phyloP scores from a whole-genome alignment of 2,329 filamentous ascomycete species.

The Penicillium sp. region DNA sequence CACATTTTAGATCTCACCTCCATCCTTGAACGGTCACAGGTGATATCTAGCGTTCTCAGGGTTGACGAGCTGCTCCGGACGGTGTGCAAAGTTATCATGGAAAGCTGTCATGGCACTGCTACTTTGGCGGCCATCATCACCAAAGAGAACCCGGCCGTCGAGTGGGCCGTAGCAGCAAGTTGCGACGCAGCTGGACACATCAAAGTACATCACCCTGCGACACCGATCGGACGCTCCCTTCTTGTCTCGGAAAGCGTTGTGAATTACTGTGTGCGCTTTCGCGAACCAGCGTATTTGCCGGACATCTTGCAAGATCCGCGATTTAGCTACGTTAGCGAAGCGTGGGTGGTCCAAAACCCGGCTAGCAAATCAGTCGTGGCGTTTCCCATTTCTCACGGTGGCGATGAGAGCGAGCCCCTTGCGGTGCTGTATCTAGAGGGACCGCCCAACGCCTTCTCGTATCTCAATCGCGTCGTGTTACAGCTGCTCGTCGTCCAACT shows the following conservation, averaged over 20 bases:
- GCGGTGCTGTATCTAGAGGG: conserved; percentile 3
- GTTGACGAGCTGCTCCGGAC: conserved; percentile 1
- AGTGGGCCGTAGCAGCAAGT: conserved; percentile 2
- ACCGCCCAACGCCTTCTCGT: conserved; percentile 1
- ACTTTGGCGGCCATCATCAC: conserved; percentile 5
- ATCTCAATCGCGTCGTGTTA: conserved; percentile 3
- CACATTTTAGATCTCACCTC: conserved; percentile 4
- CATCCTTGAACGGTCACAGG: conserved; percentile 5
- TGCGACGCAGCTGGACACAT: neutral
- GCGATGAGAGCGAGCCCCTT: neutral
- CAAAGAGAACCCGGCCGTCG: neutral
- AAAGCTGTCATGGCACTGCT: neutral
- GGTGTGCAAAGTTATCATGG: neutral
- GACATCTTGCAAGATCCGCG: conserved; percentile 2
- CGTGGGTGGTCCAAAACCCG: neutral
- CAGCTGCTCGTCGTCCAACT: conserved; percentile 7
- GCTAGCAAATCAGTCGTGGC: conserved; percentile 2
- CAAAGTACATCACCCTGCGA: neutral
- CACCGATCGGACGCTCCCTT: neutral
- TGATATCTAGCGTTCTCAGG: conserved; percentile 2
- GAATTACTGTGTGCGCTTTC: conserved; percentile 6
- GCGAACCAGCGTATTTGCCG: conserved; percentile 1
- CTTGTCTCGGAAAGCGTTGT: conserved; percentile 3
- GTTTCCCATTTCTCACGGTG: conserved; percentile 3
- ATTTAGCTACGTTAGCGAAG: conserved; percentile 4